Base-by-base conservation (phyloP, 768 basidiomycete genomes). In the Russula olivacea region DNA sequence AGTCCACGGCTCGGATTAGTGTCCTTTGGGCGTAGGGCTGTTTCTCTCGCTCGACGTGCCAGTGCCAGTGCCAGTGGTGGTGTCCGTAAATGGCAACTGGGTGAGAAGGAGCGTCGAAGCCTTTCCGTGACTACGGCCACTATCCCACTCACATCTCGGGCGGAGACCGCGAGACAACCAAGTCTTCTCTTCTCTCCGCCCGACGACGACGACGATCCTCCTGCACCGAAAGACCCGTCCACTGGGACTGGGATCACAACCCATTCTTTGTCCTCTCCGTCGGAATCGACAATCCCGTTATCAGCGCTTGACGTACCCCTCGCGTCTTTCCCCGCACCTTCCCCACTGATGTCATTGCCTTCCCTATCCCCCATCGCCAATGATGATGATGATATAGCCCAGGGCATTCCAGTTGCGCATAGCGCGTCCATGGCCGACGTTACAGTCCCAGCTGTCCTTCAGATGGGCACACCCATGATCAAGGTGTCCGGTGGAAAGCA, bases 401-500 rank as follows among this genome's bases (percentile, higher is more conserved):
- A n/a, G 9, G 36, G 23, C 21, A 3, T 12, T 19, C 23, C 62
- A 17, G 23, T 52, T 9, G 49, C 50, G 17, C 64, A 56, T 15
- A 8, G 23, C 0, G 53, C 53, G 4, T 55, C 66, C 19, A 12
- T 55, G 4, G 43, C 61, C 0, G 80, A 86, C 41, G 73, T 81
- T 15, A 75, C 79, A 0, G 83, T 91, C 2, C 87, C 89, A 0
- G 72, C 73, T 51, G 68, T 80, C 14, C 74, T 91, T 25, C 81
- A 83, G 70, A 73, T 79, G 8, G 91, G 91, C 49, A 83, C 82
- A 0, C 80, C 81, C 0, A 88, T 96, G 86, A 84, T 85, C 66
- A 97, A 96, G 70, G 86, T 95, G 17, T 87, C 91, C 1, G 80
- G 81, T 30, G 89, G 86, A 75, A 88, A 86, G 68, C 82, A 87